Conservation (phyloP, 768 basidiomycete genomes). For the Boletus vermiculosoides region DNA sequence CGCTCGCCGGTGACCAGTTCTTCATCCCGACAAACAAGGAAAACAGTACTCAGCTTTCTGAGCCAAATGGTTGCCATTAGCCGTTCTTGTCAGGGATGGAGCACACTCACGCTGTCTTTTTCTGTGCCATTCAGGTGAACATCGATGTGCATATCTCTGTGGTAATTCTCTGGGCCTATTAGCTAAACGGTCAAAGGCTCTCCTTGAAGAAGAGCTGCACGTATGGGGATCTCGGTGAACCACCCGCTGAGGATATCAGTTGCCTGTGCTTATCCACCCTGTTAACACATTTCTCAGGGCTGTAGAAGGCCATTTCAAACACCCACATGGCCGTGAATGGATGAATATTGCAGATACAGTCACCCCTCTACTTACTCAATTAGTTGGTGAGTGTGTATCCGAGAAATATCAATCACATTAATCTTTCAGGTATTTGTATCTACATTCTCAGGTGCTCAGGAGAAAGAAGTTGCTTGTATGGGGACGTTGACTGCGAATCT, state of each 20-base stretch:
- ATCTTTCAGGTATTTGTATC: conserved; percentile 16
- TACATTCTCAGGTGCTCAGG: conserved; percentile 65
- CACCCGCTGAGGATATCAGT: conserved; percentile 10
- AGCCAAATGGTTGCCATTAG: conserved; percentile 37
- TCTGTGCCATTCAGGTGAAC: conserved; percentile 38
- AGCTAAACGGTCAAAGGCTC: conserved; percentile 65
- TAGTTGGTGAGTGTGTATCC: conserved; percentile 64
- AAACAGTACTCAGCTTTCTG: conserved; percentile 42
- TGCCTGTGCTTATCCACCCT: conserved; percentile 3
- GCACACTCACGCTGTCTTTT: conserved; percentile 14
- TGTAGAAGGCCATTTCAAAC: conserved; percentile 86
- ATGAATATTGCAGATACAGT: conserved; percentile 70
- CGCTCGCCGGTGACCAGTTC: conserved; percentile 53
- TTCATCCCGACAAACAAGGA: conserved; percentile 53
- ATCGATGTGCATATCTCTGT: conserved; percentile 79
- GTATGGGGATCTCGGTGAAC: conserved; percentile 77
- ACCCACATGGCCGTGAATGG: conserved; percentile 86
- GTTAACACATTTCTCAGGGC: conserved; percentile 47
- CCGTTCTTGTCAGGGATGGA: background rate
- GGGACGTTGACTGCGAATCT: conserved; percentile 93
- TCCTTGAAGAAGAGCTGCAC: conserved; percentile 79
- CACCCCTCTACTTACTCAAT: conserved; percentile 69
- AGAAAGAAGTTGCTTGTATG: conserved; percentile 93
- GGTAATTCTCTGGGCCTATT: conserved; percentile 93
- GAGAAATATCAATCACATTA: background rate